A percentile compares a stretch with the other conserved stretches of the same genome.
Evolutionary conservation across 148 eudicot genomes (phyloP).

Genomic region (Selenicereus undatus): DNA sequence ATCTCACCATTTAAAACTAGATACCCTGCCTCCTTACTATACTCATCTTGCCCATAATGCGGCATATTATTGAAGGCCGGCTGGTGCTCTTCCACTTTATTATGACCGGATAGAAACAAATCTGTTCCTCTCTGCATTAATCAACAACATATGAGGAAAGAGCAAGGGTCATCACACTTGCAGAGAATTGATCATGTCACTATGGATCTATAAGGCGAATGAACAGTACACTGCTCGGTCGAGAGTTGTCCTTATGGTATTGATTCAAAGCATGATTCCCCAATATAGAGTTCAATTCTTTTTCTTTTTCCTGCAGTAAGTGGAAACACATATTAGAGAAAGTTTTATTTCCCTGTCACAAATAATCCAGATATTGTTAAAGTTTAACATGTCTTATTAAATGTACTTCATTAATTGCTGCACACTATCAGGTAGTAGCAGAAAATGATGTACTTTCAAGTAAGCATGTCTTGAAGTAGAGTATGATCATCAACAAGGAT

Average conservation of each 20-base stretch:
- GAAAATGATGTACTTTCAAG: not conserved
- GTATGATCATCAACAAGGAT: not conserved
- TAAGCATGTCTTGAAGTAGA: not conserved
- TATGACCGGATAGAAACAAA: conserved; percentile 27
- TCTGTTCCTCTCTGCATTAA: conserved; percentile 45
- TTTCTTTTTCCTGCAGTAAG: conserved; percentile 45
- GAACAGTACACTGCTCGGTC: conserved; percentile 29
- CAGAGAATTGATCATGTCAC: conserved; percentile 26
- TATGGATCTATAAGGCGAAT: conserved; percentile 33
- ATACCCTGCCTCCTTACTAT: conserved; percentile 29
- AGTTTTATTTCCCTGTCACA: not conserved
- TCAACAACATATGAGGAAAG: not conserved
- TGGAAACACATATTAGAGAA: not conserved
- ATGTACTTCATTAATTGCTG: not conserved
- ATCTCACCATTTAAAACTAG: conserved; percentile 28
- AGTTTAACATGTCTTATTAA: not conserved
- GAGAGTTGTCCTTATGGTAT: conserved; percentile 35
- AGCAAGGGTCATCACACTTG: not conserved
- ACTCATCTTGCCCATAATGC: conserved; percentile 33
- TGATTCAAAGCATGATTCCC: conserved; percentile 37
- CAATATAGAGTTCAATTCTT: conserved; percentile 39
- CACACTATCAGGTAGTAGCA: not conserved
- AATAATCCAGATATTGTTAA: not conserved
- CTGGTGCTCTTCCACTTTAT: conserved; percentile 27
- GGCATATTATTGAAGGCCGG: conserved; percentile 27